Conservation (phyloP, 2,329 filamentous ascomycete genomes). For the Delphinella strobiligena region DNA sequence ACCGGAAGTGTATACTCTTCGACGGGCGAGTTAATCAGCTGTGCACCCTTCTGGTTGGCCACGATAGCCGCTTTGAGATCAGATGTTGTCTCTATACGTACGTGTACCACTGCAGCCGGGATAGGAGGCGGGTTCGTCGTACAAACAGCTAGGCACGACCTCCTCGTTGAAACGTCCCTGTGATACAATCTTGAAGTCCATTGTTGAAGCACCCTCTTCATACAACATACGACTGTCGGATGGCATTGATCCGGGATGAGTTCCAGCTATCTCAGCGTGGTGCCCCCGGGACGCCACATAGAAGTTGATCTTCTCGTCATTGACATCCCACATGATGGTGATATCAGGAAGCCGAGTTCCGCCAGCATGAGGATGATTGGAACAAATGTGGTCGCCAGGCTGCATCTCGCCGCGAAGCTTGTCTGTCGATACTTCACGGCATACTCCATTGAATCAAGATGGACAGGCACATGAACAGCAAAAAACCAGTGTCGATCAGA, state of each 20-base stretch:
- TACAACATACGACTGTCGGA: conserved; percentile 30
- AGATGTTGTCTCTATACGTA: conserved; percentile 21
- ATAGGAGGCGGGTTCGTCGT: conserved; percentile 54
- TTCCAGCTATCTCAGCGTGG: conserved; percentile 29
- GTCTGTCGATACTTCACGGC: conserved; percentile 28
- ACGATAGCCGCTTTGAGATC: conserved; percentile 24
- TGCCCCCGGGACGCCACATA: conserved; percentile 30
- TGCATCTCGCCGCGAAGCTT: conserved; percentile 22
- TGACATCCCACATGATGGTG: conserved; percentile 31
- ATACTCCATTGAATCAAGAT: conserved; percentile 26
- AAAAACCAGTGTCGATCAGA: too few relatives aligned
- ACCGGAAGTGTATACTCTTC: conserved; percentile 21
- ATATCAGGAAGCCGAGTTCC: conserved; percentile 54
- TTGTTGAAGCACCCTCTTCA: conserved; percentile 33
- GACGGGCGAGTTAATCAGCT: conserved; percentile 24
- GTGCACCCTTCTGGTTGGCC: conserved; percentile 22
- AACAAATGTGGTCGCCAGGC: conserved; percentile 29
- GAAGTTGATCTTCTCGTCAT: conserved; percentile 23
- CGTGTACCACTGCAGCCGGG: conserved; percentile 22
- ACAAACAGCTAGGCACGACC: conserved; percentile 31
- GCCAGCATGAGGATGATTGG: conserved; percentile 52
- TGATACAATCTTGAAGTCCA: conserved; percentile 22
- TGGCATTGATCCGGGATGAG: conserved; percentile 30
- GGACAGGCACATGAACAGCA: conserved; percentile 18
- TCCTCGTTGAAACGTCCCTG: conserved; percentile 25